Evolutionary conservation across 352 stramenopile species (phyloP), one percentile per base, ranked within the genome.

Genomic region (Thalassiosira mediterranea): DNA sequence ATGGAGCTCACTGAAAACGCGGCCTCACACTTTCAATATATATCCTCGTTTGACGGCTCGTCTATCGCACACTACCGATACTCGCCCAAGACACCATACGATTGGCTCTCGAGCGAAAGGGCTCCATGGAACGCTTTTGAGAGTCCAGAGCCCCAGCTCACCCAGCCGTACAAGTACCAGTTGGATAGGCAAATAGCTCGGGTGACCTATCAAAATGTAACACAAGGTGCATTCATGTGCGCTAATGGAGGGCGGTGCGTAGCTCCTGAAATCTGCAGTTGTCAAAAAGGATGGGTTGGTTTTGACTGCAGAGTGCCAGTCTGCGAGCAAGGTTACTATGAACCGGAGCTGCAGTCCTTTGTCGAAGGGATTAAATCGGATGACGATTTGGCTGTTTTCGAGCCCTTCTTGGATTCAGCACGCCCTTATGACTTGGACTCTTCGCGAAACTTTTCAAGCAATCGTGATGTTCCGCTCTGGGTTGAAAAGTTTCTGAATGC

Each of bases 291-390:
- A 10, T 99, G 96, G 96, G 82, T 91, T 13, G 96, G 96, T 46
- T 99, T 99, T 72, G 96, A 99, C 81, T 99, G 96, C 83, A 93
- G 96, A 26, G 97, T 94, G 42, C 96, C 96, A 7, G 58, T 81
- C 44, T 86, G 72, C 44, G 78, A 81, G 19, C 95, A 98, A 87
- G 96, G 96, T 19, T 98, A 97, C 78, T 98, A 96, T 71, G 90
- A 92, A 32, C 84, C 88, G 2, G 75, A 88, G 1, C 94, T 98
- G 72, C 44, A 61, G 3, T 84, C 67, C 0, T 98, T 94, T 73
- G 79, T 98, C 15, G 87, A 90, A 19, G 86, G 83, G 13, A 60
- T 76, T 8, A 76, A 85, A 40, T 76, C 74, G 13, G 53, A 80
- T 34, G 49, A 74, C 26, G 84, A 90, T 25, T 53, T 93, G 17